Evolutionary conservation across 1,284 basidiomycete genomes (phyloP).

Genomic region (Ganoderma multipileum): DNA sequence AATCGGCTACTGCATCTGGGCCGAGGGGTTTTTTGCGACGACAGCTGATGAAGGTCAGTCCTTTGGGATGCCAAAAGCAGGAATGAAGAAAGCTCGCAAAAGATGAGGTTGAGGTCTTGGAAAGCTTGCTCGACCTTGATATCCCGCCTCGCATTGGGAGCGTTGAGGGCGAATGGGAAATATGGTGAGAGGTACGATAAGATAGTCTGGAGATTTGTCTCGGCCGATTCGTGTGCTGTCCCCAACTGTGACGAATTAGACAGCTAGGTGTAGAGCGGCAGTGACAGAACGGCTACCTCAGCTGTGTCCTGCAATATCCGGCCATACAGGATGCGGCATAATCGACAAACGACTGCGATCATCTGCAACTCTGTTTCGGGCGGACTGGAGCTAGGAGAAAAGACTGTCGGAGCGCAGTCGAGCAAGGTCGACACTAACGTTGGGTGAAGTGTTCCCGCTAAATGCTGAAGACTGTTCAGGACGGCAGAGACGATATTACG

Average conservation of each 20-base stretch:
- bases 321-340: slow-evolving; percentile 74
- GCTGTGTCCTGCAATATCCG: slow-evolving; percentile 45
- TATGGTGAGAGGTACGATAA: slow-evolving; percentile 80
- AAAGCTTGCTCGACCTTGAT: slow-evolving; percentile 71
- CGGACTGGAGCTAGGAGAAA: slow-evolving; percentile 64
- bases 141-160: slow-evolving; percentile 49
- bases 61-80: slow-evolving; percentile 53
- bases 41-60: not conserved
- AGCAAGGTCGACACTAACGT: slow-evolving; percentile 84
- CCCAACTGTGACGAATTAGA: slow-evolving; percentile 14
- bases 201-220: slow-evolving; percentile 60
- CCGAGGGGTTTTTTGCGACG: not conserved
- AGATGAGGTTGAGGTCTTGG: slow-evolving; percentile 76
- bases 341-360: slow-evolving; percentile 65
- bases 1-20: not conserved
- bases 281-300: slow-evolving; percentile 20
- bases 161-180: slow-evolving; percentile 74
- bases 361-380: slow-evolving; percentile 70
- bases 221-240: slow-evolving; percentile 35
- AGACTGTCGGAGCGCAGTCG: slow-evolving; percentile 84
- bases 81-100: slow-evolving; percentile 78
- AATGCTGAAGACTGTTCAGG: slow-evolving; percentile 40
- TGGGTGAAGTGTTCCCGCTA: slow-evolving; percentile 69
- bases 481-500: not conserved
- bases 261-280: not conserved